Conservation (phyloP, 495 filamentous ascomycete species). For the Articulospora tetracladia region DNA sequence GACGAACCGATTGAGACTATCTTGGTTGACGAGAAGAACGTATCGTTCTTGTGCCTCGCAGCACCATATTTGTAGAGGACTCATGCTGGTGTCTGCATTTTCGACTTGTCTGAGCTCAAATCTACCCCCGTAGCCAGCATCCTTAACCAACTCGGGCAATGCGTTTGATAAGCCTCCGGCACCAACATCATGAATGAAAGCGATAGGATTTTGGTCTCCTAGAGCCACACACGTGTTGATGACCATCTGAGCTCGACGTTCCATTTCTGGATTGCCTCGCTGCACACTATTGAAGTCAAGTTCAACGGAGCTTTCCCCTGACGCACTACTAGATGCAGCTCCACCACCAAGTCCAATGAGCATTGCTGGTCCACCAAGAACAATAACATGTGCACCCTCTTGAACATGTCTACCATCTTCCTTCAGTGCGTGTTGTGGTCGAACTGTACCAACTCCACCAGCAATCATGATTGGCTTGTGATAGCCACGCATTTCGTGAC, state of each 20-base stretch:
- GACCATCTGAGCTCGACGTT: conserved; percentile 91
- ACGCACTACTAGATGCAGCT: conserved; percentile 86
- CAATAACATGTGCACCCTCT: conserved; percentile 81
- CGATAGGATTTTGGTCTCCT: conserved; percentile 80
- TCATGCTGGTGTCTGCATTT: conserved; percentile 85
- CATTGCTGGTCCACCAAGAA: conserved; percentile 95
- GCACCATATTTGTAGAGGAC: conserved; percentile 87
- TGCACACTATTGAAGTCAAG: conserved; percentile 96
- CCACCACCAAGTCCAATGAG: conserved; percentile 94
- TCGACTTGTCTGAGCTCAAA: conserved; percentile 93
- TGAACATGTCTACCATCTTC: conserved; percentile 62
- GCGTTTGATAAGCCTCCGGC: conserved; percentile 94
- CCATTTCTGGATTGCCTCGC: conserved; percentile 90
- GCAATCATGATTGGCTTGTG: conserved; percentile 99
- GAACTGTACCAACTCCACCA: conserved; percentile 92
- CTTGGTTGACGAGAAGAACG: conserved; percentile 76
- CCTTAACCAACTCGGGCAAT: conserved; percentile 85
- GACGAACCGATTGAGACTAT: conserved; percentile 77
- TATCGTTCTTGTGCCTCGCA: conserved; percentile 82
- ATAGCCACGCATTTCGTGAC: conserved; percentile 78
- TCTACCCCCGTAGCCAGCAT: conserved; percentile 79
- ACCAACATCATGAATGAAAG: conserved; percentile 95
- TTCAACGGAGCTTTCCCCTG: conserved; percentile 82
- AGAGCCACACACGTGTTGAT: conserved; percentile 89
- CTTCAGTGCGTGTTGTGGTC: conserved; percentile 89